These are phyloP conservation scores for Ammopiptanthus mongolicus DNA, from an alignment of 306 rosid genomes.

Conservation along the genomic window DNA sequence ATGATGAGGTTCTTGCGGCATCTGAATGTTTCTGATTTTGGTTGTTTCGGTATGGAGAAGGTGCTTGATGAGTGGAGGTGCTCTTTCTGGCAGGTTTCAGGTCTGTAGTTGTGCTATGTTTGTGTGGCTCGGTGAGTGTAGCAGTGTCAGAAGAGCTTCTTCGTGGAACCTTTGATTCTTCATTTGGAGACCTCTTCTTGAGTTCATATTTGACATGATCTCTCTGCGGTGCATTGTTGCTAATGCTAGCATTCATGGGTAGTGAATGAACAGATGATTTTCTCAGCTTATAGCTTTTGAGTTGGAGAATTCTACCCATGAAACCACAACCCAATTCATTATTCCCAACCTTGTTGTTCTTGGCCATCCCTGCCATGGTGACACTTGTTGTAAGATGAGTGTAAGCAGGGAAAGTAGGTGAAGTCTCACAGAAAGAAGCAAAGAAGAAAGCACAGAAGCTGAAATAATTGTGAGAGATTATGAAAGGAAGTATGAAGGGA, in stretches of 20 bases:
- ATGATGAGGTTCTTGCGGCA: conserved; percentile 65
- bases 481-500: conserved; percentile 28
- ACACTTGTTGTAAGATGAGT: neutral
- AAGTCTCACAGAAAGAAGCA: neutral
- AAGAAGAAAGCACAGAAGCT: neutral
- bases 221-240: conserved; percentile 16
- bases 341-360: conserved; percentile 24
- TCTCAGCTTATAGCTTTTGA: conserved; percentile 44
- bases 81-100: conserved; percentile 27
- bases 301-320: conserved; percentile 56
- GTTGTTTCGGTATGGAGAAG: no score
- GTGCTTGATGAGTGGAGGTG: conserved; percentile 15
- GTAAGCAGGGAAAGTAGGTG: neutral
- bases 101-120: conserved; percentile 10
- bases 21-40: conserved; percentile 45
- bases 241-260: conserved; percentile 40
- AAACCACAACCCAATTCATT: conserved; percentile 66
- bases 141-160: neutral
- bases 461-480: conserved; percentile 12
- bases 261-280: conserved; percentile 71
- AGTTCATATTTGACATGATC: conserved; percentile 20
- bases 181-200: conserved; percentile 11
- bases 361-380: conserved; percentile 44
- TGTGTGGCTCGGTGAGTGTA: neutral
- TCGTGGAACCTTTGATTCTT: conserved; percentile 10